A percentile compares a stretch with the other conserved stretches of the same genome.
phyloP scores from a whole-genome alignment of 2,329 filamentous ascomycete genomes.

The Xylariaceae sp. region DNA sequence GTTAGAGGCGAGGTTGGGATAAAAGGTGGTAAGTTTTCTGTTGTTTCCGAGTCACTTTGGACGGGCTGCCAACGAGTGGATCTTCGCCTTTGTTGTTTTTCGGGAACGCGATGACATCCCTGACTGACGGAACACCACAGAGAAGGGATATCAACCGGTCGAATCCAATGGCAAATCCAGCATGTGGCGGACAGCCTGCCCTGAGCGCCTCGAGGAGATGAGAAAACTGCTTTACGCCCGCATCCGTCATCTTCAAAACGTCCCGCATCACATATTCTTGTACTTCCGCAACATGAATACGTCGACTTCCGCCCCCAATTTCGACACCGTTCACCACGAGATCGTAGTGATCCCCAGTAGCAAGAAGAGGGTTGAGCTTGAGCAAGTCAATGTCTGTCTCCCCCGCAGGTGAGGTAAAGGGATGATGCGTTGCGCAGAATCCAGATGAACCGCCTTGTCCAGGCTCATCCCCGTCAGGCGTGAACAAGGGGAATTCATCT shows the following conservation, averaged over 20 bases:
- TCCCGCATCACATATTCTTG: conserved; percentile 84
- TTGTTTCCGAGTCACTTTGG: conserved; percentile 23
- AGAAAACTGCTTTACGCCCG: conserved; percentile 74
- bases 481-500: conserved; percentile 88
- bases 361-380: conserved; percentile 66
- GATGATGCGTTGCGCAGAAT: conserved; percentile 86
- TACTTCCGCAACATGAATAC: conserved; percentile 81
- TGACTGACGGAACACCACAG: conserved; percentile 71
- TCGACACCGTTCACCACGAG: conserved; percentile 94
- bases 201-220: conserved; percentile 81
- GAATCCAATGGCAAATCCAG: conserved; percentile 89
- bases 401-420: conserved; percentile 84
- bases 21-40: conserved; percentile 25
- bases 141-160: conserved; percentile 82
- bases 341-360: conserved; percentile 87
- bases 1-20: no score
- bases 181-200: conserved; percentile 89
- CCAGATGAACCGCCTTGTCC: conserved; percentile 81
- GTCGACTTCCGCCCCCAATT: conserved; percentile 85
- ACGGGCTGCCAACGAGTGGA: conserved; percentile 73
- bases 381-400: conserved; percentile 72
- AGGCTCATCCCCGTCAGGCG: conserved; percentile 60
- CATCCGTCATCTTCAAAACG: conserved; percentile 72
- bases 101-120: conserved; percentile 95
- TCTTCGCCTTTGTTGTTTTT: conserved; percentile 92